Base-by-base conservation (phyloP, 768 basidiomycete genomes). In the Auriscalpium microsporum region DNA sequence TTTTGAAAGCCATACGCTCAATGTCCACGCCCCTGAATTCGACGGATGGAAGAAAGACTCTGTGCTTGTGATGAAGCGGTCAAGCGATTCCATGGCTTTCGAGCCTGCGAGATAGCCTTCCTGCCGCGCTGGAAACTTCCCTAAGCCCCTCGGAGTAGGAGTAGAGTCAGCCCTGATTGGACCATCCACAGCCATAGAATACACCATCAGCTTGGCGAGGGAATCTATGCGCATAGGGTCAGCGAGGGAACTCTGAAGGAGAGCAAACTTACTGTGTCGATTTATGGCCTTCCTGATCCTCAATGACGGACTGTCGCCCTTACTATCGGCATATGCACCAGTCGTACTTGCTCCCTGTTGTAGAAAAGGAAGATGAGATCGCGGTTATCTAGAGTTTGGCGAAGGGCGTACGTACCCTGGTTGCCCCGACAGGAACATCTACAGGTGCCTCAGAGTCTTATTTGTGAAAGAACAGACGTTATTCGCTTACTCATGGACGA, bases 41-140 rank as follows among this genome's bases (percentile, higher is more conserved):
- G 90, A 90, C 1, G 95, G 95, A 68, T 98, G 95, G 72, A 97
- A 98, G 75, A 88, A 95, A 0, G 87, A 84, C 65, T 98, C 95
- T 7, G 88, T 90, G 63, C 90, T 94, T 13, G 90, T 94, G 58
- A 98, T 82, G 44, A 98, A 72, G 61, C 84, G 84, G 62, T 90
- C 89, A 28, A 98, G 73, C 13, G 90, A 85, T 63, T 95, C 91
- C 56, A 98, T 75, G 17, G 94, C 90, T 65, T 80, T 87, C 2
- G 88, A 93, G 14, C 95, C 95, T 0, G 83, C 93, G 33, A 90
- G 70, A 65, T 78, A 90, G 19, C 81, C 83, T 33, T 57, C 69
- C 58, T 75, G 75, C 54, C 67, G 68, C 28, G 69, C 64, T 35
- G 72, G 55, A 52, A 59, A 49, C 44, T 62, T 65, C n/a, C 60